phyloP scores from a whole-genome alignment of 768 basidiomycete species.

The Lepiota venenata region DNA sequence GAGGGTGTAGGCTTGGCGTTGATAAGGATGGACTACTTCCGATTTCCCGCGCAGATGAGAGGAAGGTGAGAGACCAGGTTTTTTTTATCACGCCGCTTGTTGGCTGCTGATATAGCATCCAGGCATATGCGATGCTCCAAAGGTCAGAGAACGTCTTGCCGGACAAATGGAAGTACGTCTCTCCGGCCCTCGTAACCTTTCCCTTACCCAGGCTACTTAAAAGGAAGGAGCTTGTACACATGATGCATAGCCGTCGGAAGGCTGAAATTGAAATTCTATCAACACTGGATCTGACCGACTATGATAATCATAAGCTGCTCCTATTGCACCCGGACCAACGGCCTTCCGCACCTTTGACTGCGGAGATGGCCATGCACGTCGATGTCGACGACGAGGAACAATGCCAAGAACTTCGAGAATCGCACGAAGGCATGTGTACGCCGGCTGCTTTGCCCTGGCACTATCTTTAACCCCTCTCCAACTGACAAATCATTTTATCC shows the following conservation, averaged over 20 bases:
- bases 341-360: not conserved
- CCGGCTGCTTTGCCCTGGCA: not conserved
- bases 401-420: not conserved
- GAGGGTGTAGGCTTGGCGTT: constrained; percentile 49
- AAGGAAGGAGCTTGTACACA: constrained; percentile 78
- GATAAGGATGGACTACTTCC: constrained; percentile 61
- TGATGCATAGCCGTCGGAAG: constrained; percentile 81
- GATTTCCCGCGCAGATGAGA: constrained; percentile 67
- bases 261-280: constrained; percentile 86
- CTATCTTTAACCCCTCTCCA: not conserved
- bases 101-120: not conserved
- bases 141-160: constrained; percentile 43
- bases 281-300: not conserved
- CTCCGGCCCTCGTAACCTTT: not conserved
- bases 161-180: constrained; percentile 58
- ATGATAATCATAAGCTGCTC: not conserved
- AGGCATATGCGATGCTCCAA: constrained; percentile 66
- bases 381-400: not conserved
- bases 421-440: not conserved
- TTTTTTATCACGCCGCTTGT: not conserved
- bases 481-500: not conserved
- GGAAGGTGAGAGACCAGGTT: constrained; percentile 49
- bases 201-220: not conserved
- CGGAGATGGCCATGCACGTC: not conserved
- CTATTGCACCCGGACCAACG: not conserved